Evolutionary conservation across 108 stramenopile genomes (phyloP), one percentile per base, ranked within the genome.

Genomic region (Nannochloropsis gaditana): DNA sequence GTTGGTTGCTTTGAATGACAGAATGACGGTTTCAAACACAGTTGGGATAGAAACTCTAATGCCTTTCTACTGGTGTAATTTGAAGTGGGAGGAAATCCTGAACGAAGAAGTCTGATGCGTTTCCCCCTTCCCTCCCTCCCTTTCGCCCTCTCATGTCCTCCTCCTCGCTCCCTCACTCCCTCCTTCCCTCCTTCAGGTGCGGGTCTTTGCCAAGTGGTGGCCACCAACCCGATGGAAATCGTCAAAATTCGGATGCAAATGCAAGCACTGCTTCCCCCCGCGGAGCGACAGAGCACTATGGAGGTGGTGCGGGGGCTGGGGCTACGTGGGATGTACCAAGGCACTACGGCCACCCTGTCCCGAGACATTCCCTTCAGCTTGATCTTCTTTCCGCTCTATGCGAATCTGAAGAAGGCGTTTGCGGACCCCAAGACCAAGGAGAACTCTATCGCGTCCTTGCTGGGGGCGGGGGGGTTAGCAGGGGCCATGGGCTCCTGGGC

Each of bases 151-250:
- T 73, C 59, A 19, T n/a, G 19, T 73, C n/a, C 59, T n/a, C 59
- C 59, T 73, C 59, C 59, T 73, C 3, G n/a, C 59, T n/a, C 59
- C 3, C 2, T n/a, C n/a, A n/a, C n/a, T n/a, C n/a, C n/a, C n/a
- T n/a, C n/a, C n/a, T n/a, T n/a, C n/a, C n/a, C n/a, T n/a, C 59
- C 59, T 73, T 5, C 85, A 47, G 87, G 91, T 41, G 92, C 94
- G n/a, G 94, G 93, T 21, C 86, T 91, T 11, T 85, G 89, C 9
- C 94, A 94, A 86, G 88, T 93, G 82, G 85, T 93, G 17, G 93
- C 92, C 41, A 93, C 93, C 15, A 94, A 93, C 86, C 94, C 94
- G 31, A 90, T 93, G 90, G 94, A 94, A 84, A 87, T 93, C 45
- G 85, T 90, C 45, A 94, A 94, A 85, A 93, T 93, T 85, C 89